Evolutionary conservation across 2,329 filamentous ascomycete genomes (phyloP).

Genomic region (Colletotrichum siamense): DNA sequence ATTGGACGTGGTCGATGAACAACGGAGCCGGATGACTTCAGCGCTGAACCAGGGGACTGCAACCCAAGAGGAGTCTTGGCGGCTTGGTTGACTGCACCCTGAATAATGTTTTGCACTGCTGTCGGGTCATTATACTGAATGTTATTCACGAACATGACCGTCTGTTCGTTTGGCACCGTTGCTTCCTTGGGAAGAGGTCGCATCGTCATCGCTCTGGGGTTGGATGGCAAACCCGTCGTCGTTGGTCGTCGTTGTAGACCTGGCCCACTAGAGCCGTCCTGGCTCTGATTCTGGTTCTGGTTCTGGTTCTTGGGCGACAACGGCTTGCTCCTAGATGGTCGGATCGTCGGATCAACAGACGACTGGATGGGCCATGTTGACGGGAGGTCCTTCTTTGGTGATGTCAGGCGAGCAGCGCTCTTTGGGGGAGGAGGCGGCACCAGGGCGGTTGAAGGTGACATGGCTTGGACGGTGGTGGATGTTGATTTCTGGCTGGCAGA

Average conservation of each 20-base stretch:
- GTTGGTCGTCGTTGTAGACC: constrained; percentile 48
- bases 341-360: constrained; percentile 33
- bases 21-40: constrained; percentile 43
- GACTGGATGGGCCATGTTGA: constrained; percentile 32
- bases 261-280: constrained; percentile 21
- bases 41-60: background rate
- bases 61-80: constrained; percentile 19
- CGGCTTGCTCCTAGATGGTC: constrained; percentile 34
- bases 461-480: background rate
- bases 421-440: constrained; percentile 10
- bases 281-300: constrained; percentile 12
- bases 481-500: constrained; percentile 4
- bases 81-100: constrained; percentile 42
- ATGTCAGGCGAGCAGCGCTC: background rate
- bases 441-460: background rate
- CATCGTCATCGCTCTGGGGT: constrained; percentile 46
- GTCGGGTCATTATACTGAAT: constrained; percentile 60
- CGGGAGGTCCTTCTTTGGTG: constrained; percentile 8
- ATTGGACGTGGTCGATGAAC: constrained; percentile 63
- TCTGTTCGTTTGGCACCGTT: constrained; percentile 41
- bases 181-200: constrained; percentile 32
- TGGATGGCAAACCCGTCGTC: constrained; percentile 49
- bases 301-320: constrained; percentile 28
- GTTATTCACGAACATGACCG: constrained; percentile 61
- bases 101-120: constrained; percentile 54